Base-by-base conservation (phyloP, 2,329 filamentous ascomycete genomes). In the Aspergillus novofumigatus region DNA sequence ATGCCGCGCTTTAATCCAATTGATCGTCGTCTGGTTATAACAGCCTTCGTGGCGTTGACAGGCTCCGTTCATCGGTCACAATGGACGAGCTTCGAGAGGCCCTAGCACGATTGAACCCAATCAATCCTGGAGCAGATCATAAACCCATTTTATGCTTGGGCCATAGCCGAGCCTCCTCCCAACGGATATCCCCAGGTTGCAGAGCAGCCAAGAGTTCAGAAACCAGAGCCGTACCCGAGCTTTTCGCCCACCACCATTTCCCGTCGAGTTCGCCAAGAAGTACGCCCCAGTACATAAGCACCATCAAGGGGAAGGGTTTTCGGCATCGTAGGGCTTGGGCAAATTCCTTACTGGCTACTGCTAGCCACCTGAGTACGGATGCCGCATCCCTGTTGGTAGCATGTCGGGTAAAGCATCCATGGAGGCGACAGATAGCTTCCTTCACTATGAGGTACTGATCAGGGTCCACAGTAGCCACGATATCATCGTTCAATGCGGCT, bases 221-320 rank as follows among this genome's bases (percentile, higher is more conserved):
- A 3, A 72, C 63, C 17, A 73, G 55, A 7, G 65, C 67, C 14
- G 62, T 64, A 1, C 69, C 72, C 4, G 72, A 72, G 9, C 67
- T 65, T 21, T 62, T 63, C n/a, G 71, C 70, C 72, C 72, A 74
- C 72, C 72, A 74, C 50, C 67, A 57, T 21, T 62, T 60, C 4
- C 65, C 67, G 60, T 74, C 65, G 23, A 74, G 59, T 45, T 69
- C 61, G 6, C 66, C 65, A 1, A 75, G 61, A 4, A 74, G 45
- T 10, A 71, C 70, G 1, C 69, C 72, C 72, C 72, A 75, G 49
- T 75, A 67, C 66, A 72, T 67, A 10, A 74, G 65, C 25, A 73
- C 67, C 42, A 75, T 52, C 9, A 75, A 54, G 1, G 72, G 62
- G 25, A 73, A 56, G 2, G 69, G 67, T 45, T 70, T 64, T 2